A percentile compares a stretch with the other conserved stretches of the same genome.
phyloP scores from a whole-genome alignment of 768 basidiomycete genomes.

The Clavulina sp. region DNA sequence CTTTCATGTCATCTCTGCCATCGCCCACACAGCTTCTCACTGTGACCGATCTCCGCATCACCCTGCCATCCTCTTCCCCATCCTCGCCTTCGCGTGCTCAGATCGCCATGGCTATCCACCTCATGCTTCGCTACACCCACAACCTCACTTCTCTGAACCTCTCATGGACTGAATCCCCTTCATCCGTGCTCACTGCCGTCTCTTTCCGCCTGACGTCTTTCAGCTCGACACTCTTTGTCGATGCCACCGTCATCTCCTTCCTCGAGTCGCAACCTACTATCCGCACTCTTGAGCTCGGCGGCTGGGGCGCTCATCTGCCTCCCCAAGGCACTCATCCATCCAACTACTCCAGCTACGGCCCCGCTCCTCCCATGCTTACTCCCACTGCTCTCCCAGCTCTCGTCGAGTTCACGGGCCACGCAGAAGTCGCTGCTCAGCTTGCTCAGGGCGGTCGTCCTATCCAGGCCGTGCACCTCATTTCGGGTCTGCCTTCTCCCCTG shows the following conservation, averaged over 20 bases:
- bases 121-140: background rate
- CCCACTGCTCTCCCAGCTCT: background rate
- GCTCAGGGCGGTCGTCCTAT: background rate
- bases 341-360: background rate
- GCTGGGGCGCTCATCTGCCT: background rate
- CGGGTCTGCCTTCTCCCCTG: too few species aligned
- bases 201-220: background rate
- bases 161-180: background rate
- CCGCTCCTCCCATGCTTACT: background rate
- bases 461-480: background rate
- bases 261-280: background rate
- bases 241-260: background rate
- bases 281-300: background rate
- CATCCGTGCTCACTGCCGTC: background rate
- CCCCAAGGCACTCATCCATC: background rate
- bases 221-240: background rate
- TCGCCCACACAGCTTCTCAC: background rate
- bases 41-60: background rate
- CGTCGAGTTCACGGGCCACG: background rate
- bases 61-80: background rate
- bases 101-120: background rate
- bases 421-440: background rate
- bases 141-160: background rate
- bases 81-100: background rate
- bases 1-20: background rate